Percentiles rank a stretch among this genome's conserved stretches.
Conservation (phyloP, 176 grass and related monocot species). For the Oryza coarctata region DNA sequence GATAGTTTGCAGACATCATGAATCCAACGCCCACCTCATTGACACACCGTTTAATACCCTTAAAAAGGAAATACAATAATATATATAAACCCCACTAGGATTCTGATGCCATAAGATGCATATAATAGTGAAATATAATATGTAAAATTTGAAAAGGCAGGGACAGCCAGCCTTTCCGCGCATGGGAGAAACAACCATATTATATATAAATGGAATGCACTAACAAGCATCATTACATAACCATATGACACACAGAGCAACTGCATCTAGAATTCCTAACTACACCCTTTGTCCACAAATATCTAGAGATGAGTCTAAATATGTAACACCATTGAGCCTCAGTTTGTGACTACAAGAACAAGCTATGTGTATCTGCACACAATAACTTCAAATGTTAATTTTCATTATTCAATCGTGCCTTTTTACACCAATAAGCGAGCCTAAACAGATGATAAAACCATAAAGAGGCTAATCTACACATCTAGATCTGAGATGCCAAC, state of each 20-base stretch:
- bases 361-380: background rate
- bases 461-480: background rate
- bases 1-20: constrained; percentile 99
- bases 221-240: background rate
- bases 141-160: background rate
- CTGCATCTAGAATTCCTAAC: background rate
- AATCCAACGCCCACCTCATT: constrained; percentile 84
- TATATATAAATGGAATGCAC: background rate
- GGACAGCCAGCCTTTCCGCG: background rate
- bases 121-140: constrained; percentile 11
- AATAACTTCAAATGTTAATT: background rate
- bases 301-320: background rate
- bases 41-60: constrained; percentile 80
- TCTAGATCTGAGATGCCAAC: background rate
- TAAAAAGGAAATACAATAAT: constrained; percentile 32
- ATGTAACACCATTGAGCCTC: background rate
- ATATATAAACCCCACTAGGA: background rate
- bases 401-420: background rate
- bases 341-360: background rate
- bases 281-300: background rate
- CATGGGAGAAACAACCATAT: background rate
- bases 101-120: background rate
- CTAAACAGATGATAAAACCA: background rate
- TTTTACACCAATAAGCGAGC: background rate
- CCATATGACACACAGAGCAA: background rate